Base-by-base conservation (phyloP, 768 basidiomycete species). In the Atractiella rhizophila region DNA sequence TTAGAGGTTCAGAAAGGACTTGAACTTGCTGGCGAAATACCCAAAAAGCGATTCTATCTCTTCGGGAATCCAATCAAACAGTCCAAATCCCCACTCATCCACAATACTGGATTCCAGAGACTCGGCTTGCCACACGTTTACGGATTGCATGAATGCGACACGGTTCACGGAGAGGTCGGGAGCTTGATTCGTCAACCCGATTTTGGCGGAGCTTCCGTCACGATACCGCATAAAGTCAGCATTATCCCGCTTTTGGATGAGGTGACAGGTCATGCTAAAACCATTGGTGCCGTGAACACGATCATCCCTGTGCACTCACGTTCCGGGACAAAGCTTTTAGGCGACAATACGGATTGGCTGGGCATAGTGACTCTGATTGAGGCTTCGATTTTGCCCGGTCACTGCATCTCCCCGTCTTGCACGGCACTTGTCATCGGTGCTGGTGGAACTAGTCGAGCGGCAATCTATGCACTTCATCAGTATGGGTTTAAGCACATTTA, bases 341-440 rank as follows among this genome's bases (percentile, higher is more conserved):
- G 91, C 2, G 85, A 96, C 53, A 98, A 96, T 61, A 91, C 86
- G 0, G 91, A 96, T 54, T 96, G 88, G 76, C 59, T 79, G 35
- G 88, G 81, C 0, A 86, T 98, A 50, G 66, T 66, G 13, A 64
- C 71, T 15, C 67, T 62, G n/a, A 54, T 57, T 28, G 37, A 40
- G 27, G 43, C 50, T 19, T 46, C 43, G 6, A 25, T 27, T 24
- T 36, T 19, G 20, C 39, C 1, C 28, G 30, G 13, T 26, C 21
- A 27, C 43, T 21, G 20, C 29, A 34, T n/a, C 36, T 41, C 49
- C 8, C 57, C 31, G 49, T 59, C 32, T 47, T 68, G 50, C 26
- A 66, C 71, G 0, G 77, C 68, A 16, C 66, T 96, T 43, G 74
- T 98, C 40, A 79, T 98, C 45, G 91, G 91, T 3, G 86, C 83